Base-by-base conservation (phyloP, 2,329 filamentous ascomycete species). In the Exophiala bonariae region DNA sequence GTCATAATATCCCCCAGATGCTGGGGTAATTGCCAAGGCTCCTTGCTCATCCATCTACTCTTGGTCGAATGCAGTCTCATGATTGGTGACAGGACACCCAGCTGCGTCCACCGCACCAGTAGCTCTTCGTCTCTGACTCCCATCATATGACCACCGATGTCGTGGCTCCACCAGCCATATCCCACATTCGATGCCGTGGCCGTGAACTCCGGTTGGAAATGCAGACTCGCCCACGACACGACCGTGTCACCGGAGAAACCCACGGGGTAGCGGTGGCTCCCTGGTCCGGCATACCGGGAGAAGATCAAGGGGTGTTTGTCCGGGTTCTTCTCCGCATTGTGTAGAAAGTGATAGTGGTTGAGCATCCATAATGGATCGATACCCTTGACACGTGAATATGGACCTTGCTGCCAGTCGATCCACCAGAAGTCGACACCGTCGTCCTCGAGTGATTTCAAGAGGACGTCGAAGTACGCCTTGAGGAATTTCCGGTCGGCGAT, bases 141-240 rank as follows among this genome's bases (percentile, higher is more conserved):
- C 2, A 64, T 60, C 56, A 79, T 77, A 59, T 85, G 82, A 0
- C 82, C 82, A 13, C 82, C 82, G 20, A 85, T 82, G 52, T 85
- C 82, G 60, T 85, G 81, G 41, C 77, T 81, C 82, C 82, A 85
- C 81, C 81, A 85, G 2, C 81, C 82, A 52, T 81, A 85, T 0
- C 82, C 82, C 49, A 85, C 82, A 61, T 86, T 85, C 7, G 79
- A 81, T 0, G 82, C 79, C 0, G 79, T 83, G 2, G 80, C 78
- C 0, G 82, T 86, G 57, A 85, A 85, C 57, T 85, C 81, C 4
- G 82, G 81, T 60, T 85, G 82, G 63, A 85, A 85, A 10, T 73
- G 62, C 13, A 85, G 70, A 0, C 78, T 81, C 0, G 70, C 75
- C 82, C 82, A 85, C 0, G 78, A 78, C 14, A 78, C 75, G 35